Conservation (phyloP, 768 basidiomycete species). For the Leccinum obscurum region DNA sequence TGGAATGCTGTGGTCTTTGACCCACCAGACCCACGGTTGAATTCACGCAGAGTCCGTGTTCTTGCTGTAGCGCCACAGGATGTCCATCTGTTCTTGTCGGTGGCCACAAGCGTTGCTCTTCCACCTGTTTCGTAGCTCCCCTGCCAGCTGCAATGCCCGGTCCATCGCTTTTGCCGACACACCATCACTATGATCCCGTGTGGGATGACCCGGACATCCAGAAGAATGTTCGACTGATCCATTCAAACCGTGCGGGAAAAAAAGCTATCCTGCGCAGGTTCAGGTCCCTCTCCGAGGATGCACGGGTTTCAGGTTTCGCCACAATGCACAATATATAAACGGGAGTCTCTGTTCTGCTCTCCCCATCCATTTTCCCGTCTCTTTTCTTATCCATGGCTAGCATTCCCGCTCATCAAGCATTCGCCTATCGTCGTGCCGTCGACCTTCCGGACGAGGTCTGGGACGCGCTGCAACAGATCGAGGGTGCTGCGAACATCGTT, state of each 20-base stretch:
- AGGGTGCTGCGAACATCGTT: slow-evolving; percentile 41
- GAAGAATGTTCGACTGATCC: slow-evolving; percentile 6
- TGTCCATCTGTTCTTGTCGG: neutral
- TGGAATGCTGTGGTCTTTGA: neutral
- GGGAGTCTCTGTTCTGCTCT: neutral
- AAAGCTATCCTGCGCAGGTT: neutral
- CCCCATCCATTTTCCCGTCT: slow-evolving; percentile 12
- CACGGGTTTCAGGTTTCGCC: neutral
- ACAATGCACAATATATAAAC: slow-evolving; percentile 12
- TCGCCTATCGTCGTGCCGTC: slow-evolving; percentile 2
- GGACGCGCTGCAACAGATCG: slow-evolving; percentile 28
- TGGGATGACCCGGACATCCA: too few species aligned
- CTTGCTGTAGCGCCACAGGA: slow-evolving; percentile 6
- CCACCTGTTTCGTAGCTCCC: neutral
- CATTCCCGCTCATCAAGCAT: slow-evolving; percentile 1
- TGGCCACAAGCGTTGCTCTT: slow-evolving; percentile 6
- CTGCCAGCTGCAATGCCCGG: neutral
- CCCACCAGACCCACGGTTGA: neutral
- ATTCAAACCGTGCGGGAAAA: neutral
- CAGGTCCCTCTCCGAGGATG: neutral
- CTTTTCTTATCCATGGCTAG: slow-evolving; percentile 18
- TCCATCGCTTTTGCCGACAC: neutral
- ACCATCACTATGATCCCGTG: neutral
- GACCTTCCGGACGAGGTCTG: slow-evolving; percentile 30
- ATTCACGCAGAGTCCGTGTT: neutral